Evolutionary conservation across 2,329 filamentous ascomycete species (phyloP), one percentile per base, ranked within the genome.

Genomic region (Aspergillus glaucus): DNA sequence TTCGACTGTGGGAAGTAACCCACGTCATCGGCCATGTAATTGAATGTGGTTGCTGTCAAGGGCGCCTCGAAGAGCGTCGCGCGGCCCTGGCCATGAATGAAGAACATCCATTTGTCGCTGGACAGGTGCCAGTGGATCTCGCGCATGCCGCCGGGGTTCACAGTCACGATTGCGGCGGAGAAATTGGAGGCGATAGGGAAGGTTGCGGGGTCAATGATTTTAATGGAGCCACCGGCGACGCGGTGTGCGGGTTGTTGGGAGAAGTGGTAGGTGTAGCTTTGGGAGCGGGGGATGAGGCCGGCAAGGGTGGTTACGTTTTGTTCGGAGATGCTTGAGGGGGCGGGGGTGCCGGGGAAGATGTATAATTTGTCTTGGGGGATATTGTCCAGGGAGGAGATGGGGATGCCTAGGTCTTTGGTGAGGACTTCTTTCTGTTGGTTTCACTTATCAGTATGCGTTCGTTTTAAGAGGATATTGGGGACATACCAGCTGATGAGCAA

Each of bases 1-100:
- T 87, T 88, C 62, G 87, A 88, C 60, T 76, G 76, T 0, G 87
- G 87, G 5, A 91, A 85, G 53, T 90, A 86, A 12, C 84, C 87
- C 0, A 89, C 85, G 58, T 91, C 87, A 2, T 87, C 87, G 1
- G 85, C 78, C 5, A 78, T 71, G 65, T 87, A 91, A 70, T 91
- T 82, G 61, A 91, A 91, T 0, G 87, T 91, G 21, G 85, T 76
- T 0, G 86, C 85, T 19, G 74, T 80, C 24, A 82, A 80, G 56
- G 86, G 79, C 2, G 85, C 78, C 0, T 80, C 84, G 61, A 90
- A 91, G 55, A 91, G 79, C 12, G 86, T 90, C 12, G 89, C 79
- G 28, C 87, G 79, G 19, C 45, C 49, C 22, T 43, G 42, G 8
- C 49, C 49, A 2, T 37, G 34, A 10, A 48, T 50, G 15, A 48